Evolutionary conservation across 2,329 filamentous ascomycete genomes (phyloP).

Genomic region (Cordyceps sp.): DNA sequence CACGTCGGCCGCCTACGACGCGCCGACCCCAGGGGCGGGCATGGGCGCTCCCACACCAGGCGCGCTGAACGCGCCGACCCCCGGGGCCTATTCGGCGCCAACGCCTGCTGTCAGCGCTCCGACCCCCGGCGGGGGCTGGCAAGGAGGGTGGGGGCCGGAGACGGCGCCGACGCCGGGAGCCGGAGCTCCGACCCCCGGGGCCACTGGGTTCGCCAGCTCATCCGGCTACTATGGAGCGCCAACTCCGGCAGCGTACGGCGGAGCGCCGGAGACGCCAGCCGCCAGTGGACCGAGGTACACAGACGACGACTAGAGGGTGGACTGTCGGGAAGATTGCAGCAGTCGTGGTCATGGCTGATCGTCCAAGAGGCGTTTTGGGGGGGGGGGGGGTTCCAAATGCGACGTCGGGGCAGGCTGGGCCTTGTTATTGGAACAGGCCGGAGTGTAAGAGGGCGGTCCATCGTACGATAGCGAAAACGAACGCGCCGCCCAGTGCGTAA

Average conservation of each 20-base stretch:
- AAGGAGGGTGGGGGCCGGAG: slow-evolving; percentile 41
- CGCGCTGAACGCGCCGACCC: slow-evolving; percentile 52
- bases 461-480: too few relatives aligned
- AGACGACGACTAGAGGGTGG: slow-evolving; percentile 26
- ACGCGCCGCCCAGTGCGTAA: too few relatives aligned
- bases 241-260: slow-evolving; percentile 44
- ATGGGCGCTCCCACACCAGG: slow-evolving; percentile 45
- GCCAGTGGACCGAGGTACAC: slow-evolving; percentile 38
- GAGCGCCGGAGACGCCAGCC: slow-evolving; percentile 42
- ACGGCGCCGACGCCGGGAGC: slow-evolving; percentile 50
- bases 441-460: too few relatives aligned
- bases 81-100: slow-evolving; percentile 48
- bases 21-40: slow-evolving; percentile 46
- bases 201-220: slow-evolving; percentile 27
- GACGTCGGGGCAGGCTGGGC: too few relatives aligned
- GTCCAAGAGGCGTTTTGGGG: too few relatives aligned
- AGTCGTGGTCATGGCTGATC: too few relatives aligned
- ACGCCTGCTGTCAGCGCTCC: slow-evolving; percentile 49
- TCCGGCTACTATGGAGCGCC: slow-evolving; percentile 36
- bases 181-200: slow-evolving; percentile 53
- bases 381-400: too few relatives aligned
- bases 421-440: too few relatives aligned
- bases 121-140: slow-evolving; percentile 50
- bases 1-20: slow-evolving; percentile 43
- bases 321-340: too few relatives aligned